A percentile compares a stretch with the other conserved stretches of the same genome.
These are phyloP conservation scores for Alternaria rosae DNA, from an alignment of 2,329 filamentous ascomycete species.

Conservation along the genomic window DNA sequence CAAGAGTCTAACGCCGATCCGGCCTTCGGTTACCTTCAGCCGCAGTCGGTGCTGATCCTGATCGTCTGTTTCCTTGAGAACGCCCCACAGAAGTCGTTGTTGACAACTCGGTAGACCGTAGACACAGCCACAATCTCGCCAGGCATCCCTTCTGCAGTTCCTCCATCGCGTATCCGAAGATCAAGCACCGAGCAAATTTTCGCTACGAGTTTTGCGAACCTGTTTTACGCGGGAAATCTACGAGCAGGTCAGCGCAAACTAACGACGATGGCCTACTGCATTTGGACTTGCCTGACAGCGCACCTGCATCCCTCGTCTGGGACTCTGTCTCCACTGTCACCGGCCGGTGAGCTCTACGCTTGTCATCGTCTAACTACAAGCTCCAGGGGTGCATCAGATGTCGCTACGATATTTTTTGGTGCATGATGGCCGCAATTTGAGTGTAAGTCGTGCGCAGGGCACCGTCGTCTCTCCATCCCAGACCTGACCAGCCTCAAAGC, in stretches of 20 bases:
- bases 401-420: not conserved
- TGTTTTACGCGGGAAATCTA: not conserved
- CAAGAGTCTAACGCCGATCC: conserved; percentile 4
- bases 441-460: not conserved
- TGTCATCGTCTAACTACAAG: not conserved
- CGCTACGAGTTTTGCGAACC: not conserved
- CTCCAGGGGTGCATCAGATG: not conserved
- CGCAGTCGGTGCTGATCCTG: conserved; percentile 3
- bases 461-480: not conserved
- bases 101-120: conserved; percentile 5
- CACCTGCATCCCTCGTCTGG: conserved; percentile 6
- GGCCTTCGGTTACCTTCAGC: not conserved
- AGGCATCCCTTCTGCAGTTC: not conserved
- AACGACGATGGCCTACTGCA: conserved; percentile 1
- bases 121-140: not conserved
- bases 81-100: not conserved
- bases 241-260: not conserved
- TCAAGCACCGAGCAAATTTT: not conserved
- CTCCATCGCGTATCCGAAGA: not conserved
- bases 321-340: conserved; percentile 7
- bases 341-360: not conserved
- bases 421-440: not conserved
- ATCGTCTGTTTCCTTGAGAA: not conserved
- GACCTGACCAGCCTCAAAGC: not conserved
- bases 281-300: conserved; percentile 7